Evolutionary conservation across 2,329 filamentous ascomycete species (phyloP).

Genomic region (Bipolaris sorokiniana): DNA sequence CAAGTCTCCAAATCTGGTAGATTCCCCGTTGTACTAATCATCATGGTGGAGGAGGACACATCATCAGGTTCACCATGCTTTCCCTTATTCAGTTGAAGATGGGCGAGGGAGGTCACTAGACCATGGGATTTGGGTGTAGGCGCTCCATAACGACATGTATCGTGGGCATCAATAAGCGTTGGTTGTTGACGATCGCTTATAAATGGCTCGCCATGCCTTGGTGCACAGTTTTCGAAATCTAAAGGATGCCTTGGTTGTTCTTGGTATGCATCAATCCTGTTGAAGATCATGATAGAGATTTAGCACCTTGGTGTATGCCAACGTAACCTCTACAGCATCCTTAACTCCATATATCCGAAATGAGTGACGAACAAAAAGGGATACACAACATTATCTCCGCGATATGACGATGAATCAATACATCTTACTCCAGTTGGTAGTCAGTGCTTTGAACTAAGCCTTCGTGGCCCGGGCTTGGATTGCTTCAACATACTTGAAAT

Average conservation of each 20-base stretch:
- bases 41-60: background rate
- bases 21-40: background rate
- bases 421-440: background rate
- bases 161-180: constrained; percentile 6
- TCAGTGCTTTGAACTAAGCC: background rate
- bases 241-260: background rate
- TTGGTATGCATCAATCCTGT: background rate
- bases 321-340: too few species aligned
- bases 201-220: background rate
- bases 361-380: background rate
- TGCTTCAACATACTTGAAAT: background rate
- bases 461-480: background rate
- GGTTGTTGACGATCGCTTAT: background rate
- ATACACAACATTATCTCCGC: background rate
- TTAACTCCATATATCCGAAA: too few species aligned
- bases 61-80: background rate
- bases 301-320: background rate
- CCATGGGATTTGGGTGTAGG: background rate
- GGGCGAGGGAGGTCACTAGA: background rate
- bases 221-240: background rate
- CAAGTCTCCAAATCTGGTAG: background rate
- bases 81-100: background rate
- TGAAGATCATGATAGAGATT: too few species aligned
- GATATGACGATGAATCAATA: too few species aligned
- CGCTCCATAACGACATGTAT: background rate